Base-by-base conservation (phyloP, 345 rosid species). In the Citrus sinensis region DNA sequence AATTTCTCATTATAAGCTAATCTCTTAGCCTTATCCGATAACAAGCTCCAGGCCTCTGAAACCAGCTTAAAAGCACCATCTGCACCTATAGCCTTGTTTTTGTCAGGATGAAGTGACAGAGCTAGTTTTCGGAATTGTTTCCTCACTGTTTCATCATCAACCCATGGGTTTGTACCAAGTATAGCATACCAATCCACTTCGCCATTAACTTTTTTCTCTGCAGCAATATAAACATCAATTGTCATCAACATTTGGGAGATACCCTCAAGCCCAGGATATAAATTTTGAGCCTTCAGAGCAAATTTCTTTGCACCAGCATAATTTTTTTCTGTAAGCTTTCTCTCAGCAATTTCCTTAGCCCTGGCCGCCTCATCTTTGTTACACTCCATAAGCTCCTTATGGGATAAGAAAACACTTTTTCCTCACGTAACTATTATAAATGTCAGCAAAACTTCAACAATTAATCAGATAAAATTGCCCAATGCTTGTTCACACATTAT, bases 291-390 rank as follows among this genome's bases (percentile, higher is more conserved):
- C 88, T 95, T 93, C 82, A 85, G 65, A 79, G 89, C 92, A 54
- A 93, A 92, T 67, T 88, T 91, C 75, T 83, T 91, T 1, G 99
- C 97, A 68, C 94, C 94, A 14, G 80, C 73, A 67, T 87, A 89
- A 82, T 95, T 95, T 74, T 87, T 91, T 59, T 91, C 93, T 9
- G 74, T 69, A 70, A 92, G 76, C 86, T 95, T 95, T 80, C 88
- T 90, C 83, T 88, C 99, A 58, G 99, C 97, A 83, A 95, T 90
- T 73, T 91, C 92, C 83, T 88, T 92, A 14, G 99, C 98, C 83
- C 92, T 88, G 77, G 82, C 68, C 39, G 99, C 98, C 84, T 93
- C 99, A 37, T 93, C 99, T 85, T 83, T 92, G 73, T 93, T 95
- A 85, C 99, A 95, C 79, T 95, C 99, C 97, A 95, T 93, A 49